Percentiles rank a stretch among this genome's conserved stretches.
Conservation (phyloP, 257 asterid species). For the Solanum clarkiae region DNA sequence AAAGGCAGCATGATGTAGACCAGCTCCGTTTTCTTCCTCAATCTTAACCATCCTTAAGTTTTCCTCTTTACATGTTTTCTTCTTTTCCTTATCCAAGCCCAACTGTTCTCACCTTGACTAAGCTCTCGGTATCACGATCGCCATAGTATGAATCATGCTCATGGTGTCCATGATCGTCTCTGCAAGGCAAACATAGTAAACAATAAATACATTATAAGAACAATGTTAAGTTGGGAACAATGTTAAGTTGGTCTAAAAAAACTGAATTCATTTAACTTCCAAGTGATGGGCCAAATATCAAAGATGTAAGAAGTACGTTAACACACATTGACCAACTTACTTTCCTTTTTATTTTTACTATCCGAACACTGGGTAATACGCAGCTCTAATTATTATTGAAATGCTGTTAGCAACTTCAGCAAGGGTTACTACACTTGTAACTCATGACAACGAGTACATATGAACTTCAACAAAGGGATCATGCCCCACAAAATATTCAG, state of each 20-base stretch:
- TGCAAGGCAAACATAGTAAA: slow-evolving; percentile 12
- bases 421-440: background rate
- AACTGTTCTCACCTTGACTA: slow-evolving; percentile 58
- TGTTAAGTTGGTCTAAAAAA: background rate
- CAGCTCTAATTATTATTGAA: background rate
- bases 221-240: too few relatives aligned
- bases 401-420: background rate
- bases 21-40: background rate
- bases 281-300: background rate
- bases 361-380: background rate
- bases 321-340: background rate
- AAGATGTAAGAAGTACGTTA: background rate
- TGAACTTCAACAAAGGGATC: background rate
- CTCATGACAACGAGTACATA: background rate
- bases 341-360: background rate
- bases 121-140: slow-evolving; percentile 82
- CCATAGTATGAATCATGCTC: slow-evolving; percentile 97
- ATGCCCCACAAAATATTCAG: background rate
- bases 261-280: background rate
- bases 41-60: background rate
- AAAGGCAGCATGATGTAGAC: background rate
- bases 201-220: background rate
- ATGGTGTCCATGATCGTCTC: slow-evolving; percentile 87
- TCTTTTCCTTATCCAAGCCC: background rate
- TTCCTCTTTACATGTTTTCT: background rate